phyloP scores from a whole-genome alignment of 768 basidiomycete species.

The Pisolithus marmoratus region DNA sequence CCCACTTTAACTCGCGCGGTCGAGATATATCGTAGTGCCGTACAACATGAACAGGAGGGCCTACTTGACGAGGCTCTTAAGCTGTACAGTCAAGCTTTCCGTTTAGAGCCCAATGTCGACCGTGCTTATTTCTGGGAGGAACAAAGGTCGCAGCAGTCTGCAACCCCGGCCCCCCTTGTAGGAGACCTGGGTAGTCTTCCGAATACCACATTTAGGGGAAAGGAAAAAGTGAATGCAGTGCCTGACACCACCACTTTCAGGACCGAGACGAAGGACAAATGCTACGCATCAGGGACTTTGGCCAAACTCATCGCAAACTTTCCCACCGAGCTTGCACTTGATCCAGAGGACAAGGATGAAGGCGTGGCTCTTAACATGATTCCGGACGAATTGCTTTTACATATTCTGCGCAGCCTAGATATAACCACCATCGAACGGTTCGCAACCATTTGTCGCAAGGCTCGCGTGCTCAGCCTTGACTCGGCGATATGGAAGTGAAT shows the following conservation, averaged over 20 bases:
- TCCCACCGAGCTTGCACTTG: slow-evolving; percentile 47
- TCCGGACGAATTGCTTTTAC: slow-evolving; percentile 73
- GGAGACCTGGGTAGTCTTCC: slow-evolving; percentile 46
- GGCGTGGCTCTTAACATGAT: slow-evolving; percentile 50
- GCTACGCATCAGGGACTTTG: slow-evolving; percentile 34
- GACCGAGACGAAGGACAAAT: slow-evolving; percentile 24
- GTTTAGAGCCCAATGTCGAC: slow-evolving; percentile 72
- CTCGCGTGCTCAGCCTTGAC: slow-evolving; percentile 67
- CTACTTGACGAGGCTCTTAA: slow-evolving; percentile 69
- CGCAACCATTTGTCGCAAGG: slow-evolving; percentile 65
- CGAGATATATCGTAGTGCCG: slow-evolving; percentile 61
- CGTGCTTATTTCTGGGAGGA: slow-evolving; percentile 60
- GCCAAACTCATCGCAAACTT: slow-evolving; percentile 46
- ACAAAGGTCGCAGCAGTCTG: slow-evolving; percentile 17
- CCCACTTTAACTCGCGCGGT: slow-evolving; percentile 45
- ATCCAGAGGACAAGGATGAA: slow-evolving; percentile 62
- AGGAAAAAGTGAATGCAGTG: slow-evolving; percentile 48
- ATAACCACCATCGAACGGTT: slow-evolving; percentile 71
- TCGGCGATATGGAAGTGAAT: slow-evolving; percentile 69
- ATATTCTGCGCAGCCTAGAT: slow-evolving; percentile 63
- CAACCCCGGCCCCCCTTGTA: not conserved
- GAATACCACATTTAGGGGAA: slow-evolving; percentile 79
- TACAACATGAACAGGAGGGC: slow-evolving; percentile 67
- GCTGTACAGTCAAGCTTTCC: slow-evolving; percentile 78
- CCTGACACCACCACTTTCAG: slow-evolving; percentile 73